Conservation (phyloP, 2,329 filamentous ascomycete genomes). For the Acarospora socialis region DNA sequence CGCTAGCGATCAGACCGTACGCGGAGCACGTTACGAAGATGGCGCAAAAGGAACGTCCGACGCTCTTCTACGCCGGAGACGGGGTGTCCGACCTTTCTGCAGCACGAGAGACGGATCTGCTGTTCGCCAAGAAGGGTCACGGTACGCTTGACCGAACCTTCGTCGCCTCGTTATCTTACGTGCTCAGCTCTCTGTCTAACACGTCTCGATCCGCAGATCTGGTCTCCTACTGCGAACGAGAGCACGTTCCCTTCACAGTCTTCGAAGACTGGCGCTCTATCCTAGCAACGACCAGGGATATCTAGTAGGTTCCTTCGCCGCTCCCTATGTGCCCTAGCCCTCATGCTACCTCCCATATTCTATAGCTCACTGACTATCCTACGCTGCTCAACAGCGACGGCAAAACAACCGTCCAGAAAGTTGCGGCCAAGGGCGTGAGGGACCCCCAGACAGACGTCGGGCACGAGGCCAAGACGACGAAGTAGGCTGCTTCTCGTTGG, state of each 20-base stretch:
- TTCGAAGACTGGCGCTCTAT: slow-evolving; percentile 79
- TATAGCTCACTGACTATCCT: neutral
- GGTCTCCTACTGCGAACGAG: slow-evolving; percentile 69
- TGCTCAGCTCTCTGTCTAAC: slow-evolving; percentile 1
- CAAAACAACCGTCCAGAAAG: slow-evolving; percentile 53
- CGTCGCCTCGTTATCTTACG: neutral
- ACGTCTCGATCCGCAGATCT: slow-evolving; percentile 55
- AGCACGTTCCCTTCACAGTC: slow-evolving; percentile 74
- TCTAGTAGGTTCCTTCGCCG: slow-evolving; percentile 31
- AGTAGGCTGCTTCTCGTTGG: too few species aligned
- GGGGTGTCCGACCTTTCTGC: slow-evolving; percentile 87
- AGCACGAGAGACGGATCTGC: slow-evolving; percentile 77
- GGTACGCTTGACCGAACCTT: slow-evolving; percentile 42
- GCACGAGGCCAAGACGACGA: too few species aligned
- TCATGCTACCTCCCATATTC: neutral
- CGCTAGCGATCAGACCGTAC: slow-evolving; percentile 77
- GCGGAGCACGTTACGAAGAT: slow-evolving; percentile 41
- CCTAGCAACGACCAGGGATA: slow-evolving; percentile 58
- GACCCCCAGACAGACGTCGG: too few species aligned
- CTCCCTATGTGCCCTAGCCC: neutral
- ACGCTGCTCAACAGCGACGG: slow-evolving; percentile 38
- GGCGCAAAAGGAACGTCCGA: slow-evolving; percentile 53
- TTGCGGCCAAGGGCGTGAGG: slow-evolving; percentile 44
- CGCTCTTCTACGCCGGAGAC: slow-evolving; percentile 88
- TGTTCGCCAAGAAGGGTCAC: slow-evolving; percentile 86